These are phyloP conservation scores for Pichia cactophila DNA, from an alignment of 1,139 yeast species.

Conservation along the genomic window DNA sequence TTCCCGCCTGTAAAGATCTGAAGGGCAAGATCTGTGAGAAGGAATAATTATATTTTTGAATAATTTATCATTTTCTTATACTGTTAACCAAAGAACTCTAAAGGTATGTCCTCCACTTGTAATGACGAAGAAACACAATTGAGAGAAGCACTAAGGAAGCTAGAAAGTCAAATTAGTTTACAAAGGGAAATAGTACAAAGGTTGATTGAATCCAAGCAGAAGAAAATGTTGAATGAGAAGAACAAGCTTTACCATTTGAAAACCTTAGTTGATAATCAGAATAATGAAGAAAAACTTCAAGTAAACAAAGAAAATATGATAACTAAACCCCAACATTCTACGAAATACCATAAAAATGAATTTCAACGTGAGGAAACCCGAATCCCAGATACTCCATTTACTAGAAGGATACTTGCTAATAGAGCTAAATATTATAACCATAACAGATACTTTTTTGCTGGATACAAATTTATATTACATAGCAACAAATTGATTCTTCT, in stretches of 20 bases:
- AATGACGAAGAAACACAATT: slow-evolving; percentile 16
- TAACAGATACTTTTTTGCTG: slow-evolving; percentile 34
- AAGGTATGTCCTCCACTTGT: slow-evolving; percentile 1
- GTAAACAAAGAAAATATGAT: slow-evolving; percentile 6
- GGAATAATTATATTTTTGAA: not conserved
- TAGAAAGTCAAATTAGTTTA: slow-evolving; percentile 16
- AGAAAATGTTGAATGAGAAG: slow-evolving; percentile 1
- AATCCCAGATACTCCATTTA: slow-evolving; percentile 19
- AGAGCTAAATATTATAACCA: slow-evolving; percentile 30
- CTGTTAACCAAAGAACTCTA: not conserved
- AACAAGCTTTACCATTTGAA: slow-evolving; percentile 12
- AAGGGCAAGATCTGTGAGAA: not conserved
- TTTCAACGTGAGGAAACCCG: slow-evolving; percentile 4
- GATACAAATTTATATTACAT: slow-evolving; percentile 24
- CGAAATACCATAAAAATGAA: slow-evolving; percentile 5
- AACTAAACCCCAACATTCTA: slow-evolving; percentile 1
- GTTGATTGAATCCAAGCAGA: slow-evolving; percentile 5
- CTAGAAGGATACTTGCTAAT: slow-evolving; percentile 17
- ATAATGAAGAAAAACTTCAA: slow-evolving; percentile 1
- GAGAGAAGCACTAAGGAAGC: slow-evolving; percentile 12
- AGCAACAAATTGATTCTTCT: slow-evolving; percentile 21
- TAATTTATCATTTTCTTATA: not conserved
- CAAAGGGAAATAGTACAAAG: slow-evolving; percentile 10
- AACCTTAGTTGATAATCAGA: slow-evolving; percentile 1
- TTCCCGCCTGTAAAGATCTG: too few relatives aligned